phyloP scores from a whole-genome alignment of 2,329 filamentous ascomycete genomes.

The Aureobasidium sp. region DNA sequence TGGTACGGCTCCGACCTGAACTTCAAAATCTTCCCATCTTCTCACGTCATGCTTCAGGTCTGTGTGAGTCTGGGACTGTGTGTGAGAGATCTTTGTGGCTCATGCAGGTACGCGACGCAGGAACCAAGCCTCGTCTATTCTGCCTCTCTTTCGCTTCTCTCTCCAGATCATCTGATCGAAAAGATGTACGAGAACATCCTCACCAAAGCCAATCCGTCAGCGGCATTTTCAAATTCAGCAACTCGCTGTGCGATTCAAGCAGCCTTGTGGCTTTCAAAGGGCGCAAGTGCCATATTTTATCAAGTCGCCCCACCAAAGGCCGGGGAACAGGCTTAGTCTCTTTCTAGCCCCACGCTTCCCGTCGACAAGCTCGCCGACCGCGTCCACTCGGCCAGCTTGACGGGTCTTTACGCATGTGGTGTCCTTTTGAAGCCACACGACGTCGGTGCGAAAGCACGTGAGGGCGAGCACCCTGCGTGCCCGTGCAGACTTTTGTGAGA shows the following conservation, averaged over 20 bases:
- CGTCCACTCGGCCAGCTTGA: neutral
- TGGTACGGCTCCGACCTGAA: neutral
- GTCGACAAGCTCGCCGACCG: neutral
- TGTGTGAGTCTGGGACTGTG: neutral
- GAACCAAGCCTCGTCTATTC: conserved; percentile 1
- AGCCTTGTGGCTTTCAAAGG: neutral
- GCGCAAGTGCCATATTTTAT: neutral
- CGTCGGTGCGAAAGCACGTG: conserved; percentile 4
- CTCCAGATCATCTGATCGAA: neutral
- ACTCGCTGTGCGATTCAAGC: neutral
- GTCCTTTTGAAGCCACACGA: conserved; percentile 4
- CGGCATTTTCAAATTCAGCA: neutral
- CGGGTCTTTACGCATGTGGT: neutral
- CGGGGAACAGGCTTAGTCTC: conserved; percentile 7
- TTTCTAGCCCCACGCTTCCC: conserved; percentile 1
- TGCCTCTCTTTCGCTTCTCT: neutral
- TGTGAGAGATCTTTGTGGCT: neutral
- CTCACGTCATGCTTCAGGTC: neutral
- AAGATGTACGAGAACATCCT: no score
- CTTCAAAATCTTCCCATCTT: neutral
- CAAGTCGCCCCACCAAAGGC: conserved; percentile 2
- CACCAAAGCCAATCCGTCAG: neutral
- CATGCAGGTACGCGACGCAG: conserved; percentile 9
- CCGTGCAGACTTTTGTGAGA: neutral
- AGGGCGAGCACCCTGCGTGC: neutral